Base-by-base conservation (phyloP, 2,329 filamentous ascomycete species). In the Colletotrichum phormii region DNA sequence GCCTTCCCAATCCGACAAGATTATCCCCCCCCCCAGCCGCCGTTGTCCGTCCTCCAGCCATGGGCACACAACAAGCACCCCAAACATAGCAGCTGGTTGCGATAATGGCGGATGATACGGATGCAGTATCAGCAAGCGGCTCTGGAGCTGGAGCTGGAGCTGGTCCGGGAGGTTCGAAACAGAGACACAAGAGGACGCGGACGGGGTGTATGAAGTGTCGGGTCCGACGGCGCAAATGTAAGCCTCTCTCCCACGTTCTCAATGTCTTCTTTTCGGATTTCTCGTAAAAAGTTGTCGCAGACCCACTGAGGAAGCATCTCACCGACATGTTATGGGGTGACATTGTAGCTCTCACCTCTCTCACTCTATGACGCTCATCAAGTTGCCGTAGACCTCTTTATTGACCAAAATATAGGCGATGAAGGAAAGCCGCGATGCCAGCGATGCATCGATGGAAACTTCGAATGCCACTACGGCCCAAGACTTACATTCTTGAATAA, bases 121-220 rank as follows among this genome's bases (percentile, higher is more conserved):
- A 70, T 53, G 18, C 65, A 63, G 65, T 29, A 49, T 64, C 54
- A 49, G 70, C 53, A 64, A 58, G 64, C 58, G 69, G 35, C 1
- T 24, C n/a, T n/a, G n/a, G n/a, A n/a, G n/a, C 58, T 33, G 59
- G 53, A 42, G n/a, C n/a, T 7, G 64, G 26, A 6, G 64, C 18
- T 3, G 64, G 26, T 8, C n/a, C 42, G 31, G 65, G 59, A 18
- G 13, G 66, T 2, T 54, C 63, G 35, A 75, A 60, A 49, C 26
- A 58, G 33, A 49, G 70, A 29, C 75, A 73, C 58, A 79, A 77
- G 71, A 80, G 81, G 70, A 80, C 80, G 61, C 78, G 86, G 63
- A 86, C 85, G 1, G 85, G 86, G 15, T 88, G 85, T 77, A 79
- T 86, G 74, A 85, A 85, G 66, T 88, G 86, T 79, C 84, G 86